Evolutionary conservation across 495 filamentous ascomycete species (phyloP).

Genomic region (Talaromyces adpressus): DNA sequence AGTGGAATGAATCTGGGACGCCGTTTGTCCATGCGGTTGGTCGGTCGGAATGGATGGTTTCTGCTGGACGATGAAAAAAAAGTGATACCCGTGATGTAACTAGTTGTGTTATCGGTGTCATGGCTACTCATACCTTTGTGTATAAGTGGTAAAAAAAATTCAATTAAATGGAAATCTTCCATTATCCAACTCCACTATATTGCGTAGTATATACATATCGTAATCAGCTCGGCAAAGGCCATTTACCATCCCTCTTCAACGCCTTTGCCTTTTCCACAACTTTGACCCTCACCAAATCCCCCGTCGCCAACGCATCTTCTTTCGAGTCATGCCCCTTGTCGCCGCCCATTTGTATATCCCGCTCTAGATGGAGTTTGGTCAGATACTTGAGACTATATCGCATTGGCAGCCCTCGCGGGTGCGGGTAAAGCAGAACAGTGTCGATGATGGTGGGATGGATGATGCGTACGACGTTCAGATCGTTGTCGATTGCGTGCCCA

Average conservation of each 20-base stretch:
- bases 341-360: conserved; percentile 71
- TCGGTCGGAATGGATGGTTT: not conserved
- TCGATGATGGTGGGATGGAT: conserved; percentile 83
- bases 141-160: not conserved
- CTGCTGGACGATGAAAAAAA: not conserved
- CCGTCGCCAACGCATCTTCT: conserved; percentile 83
- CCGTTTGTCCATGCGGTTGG: not conserved
- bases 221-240: not conserved
- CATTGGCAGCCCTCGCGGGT: conserved; percentile 63
- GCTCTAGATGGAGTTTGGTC: conserved; percentile 53
- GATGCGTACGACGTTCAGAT: conserved; percentile 74
- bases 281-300: conserved; percentile 69
- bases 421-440: conserved; percentile 77
- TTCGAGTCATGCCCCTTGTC: conserved; percentile 72
- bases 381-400: conserved; percentile 69
- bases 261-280: conserved; percentile 57
- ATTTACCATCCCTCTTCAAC: conserved; percentile 58
- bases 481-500: conserved; percentile 93
- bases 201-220: conserved; percentile 15
- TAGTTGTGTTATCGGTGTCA: not conserved
- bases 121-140: not conserved
- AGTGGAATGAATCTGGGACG: not conserved
- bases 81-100: conserved; percentile 7
- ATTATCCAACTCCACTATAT: not conserved
- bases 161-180: not conserved